A percentile compares a stretch with the other conserved stretches of the same genome.
Conservation (phyloP, 129 eudicot species). For the Flaveria sonorensis region DNA sequence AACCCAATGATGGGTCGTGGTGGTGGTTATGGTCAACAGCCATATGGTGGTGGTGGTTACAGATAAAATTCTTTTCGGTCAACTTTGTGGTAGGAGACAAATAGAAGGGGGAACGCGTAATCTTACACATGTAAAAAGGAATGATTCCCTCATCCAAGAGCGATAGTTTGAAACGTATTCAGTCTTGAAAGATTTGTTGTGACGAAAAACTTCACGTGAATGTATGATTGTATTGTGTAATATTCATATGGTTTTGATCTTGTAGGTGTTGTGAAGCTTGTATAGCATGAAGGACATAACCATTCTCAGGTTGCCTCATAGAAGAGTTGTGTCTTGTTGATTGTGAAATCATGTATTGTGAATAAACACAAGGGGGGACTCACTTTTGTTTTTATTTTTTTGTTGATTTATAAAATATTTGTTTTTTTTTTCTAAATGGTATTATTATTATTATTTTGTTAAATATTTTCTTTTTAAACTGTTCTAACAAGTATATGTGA, state of each 20-base stretch:
- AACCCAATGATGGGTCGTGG: conserved; percentile 83
- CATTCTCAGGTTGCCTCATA: conserved; percentile 47
- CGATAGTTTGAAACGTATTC: background rate
- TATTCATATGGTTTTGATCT: conserved; percentile 21
- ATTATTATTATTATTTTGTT: no score
- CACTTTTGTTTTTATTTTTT: background rate
- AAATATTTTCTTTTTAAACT: background rate
- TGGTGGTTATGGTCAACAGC: conserved; percentile 77
- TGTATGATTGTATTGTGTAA: conserved; percentile 42
- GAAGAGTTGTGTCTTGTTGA: conserved; percentile 31
- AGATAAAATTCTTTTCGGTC: conserved; percentile 28
- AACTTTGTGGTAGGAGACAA: conserved; percentile 12
- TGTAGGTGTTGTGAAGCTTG: conserved; percentile 42
- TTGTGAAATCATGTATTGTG: conserved; percentile 25
- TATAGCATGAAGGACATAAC: conserved; percentile 46
- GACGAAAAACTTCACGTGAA: conserved; percentile 19
- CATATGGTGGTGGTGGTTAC: conserved; percentile 77
- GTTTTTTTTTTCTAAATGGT: background rate
- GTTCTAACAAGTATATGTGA: background rate
- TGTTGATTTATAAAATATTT: background rate
- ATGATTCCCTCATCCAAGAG: background rate
- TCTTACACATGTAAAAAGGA: conserved; percentile 5
- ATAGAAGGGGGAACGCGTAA: conserved; percentile 23
- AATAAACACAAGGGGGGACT: background rate
- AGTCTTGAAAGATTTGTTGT: conserved; percentile 13